Conservation (phyloP, 176 grass and related monocot genomes). For the Ananas comosus region DNA sequence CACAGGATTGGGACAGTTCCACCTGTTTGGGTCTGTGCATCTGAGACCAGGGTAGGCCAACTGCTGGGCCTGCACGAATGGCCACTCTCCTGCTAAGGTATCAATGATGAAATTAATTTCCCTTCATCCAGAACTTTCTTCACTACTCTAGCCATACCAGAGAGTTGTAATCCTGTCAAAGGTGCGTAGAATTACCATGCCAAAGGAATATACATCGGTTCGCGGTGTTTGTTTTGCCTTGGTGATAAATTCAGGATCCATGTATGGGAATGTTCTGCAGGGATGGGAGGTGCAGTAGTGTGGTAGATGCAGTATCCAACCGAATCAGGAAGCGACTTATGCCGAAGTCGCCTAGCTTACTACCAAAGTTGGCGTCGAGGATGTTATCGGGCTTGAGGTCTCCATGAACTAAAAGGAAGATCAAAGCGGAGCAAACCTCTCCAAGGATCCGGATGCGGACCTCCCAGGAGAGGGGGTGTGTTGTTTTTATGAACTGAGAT, state of each 20-base stretch:
- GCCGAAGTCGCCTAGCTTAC: constrained; percentile 63
- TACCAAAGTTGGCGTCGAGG: constrained; percentile 53
- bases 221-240: constrained; percentile 35
- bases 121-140: constrained; percentile 46
- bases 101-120: constrained; percentile 43
- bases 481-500: constrained; percentile 20
- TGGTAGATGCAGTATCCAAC: constrained; percentile 24
- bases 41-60: constrained; percentile 55
- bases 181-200: constrained; percentile 60
- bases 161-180: constrained; percentile 45
- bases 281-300: constrained; percentile 25
- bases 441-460: constrained; percentile 42
- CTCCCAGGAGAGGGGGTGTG: constrained; percentile 61
- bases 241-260: constrained; percentile 53
- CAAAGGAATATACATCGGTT: constrained; percentile 67
- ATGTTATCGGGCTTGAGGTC: constrained; percentile 63
- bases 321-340: constrained; percentile 31
- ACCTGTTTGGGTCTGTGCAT: constrained; percentile 40
- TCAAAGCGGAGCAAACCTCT: constrained; percentile 69
- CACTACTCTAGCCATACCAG: constrained; percentile 39
- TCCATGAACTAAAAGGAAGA: constrained; percentile 66
- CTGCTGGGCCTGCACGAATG: constrained; percentile 56
- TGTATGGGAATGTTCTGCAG: constrained; percentile 34
- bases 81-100: constrained; percentile 56
- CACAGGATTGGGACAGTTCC: constrained; percentile 35